phyloP scores from a whole-genome alignment of 2,329 filamentous ascomycete species.

The Trichocomaceae sp. region DNA sequence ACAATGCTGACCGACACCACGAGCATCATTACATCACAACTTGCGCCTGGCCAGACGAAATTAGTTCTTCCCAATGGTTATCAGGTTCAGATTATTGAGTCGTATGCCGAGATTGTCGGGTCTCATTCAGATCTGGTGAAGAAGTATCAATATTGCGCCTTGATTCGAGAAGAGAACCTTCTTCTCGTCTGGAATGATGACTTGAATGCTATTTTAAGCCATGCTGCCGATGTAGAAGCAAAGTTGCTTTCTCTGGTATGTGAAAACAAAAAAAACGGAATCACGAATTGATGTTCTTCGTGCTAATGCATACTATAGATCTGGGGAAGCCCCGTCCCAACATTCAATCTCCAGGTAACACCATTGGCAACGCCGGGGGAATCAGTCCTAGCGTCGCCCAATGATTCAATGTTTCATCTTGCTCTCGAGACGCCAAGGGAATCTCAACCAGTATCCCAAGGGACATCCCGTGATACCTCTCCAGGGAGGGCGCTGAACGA shows the following conservation, averaged over 20 bases:
- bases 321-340: conserved; percentile 15
- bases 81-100: conserved; percentile 43
- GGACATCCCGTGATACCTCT: conserved; percentile 1
- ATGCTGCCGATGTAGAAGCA: conserved; percentile 24
- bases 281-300: background rate
- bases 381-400: conserved; percentile 16
- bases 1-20: conserved; percentile 47
- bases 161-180: conserved; percentile 38
- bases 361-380: conserved; percentile 9
- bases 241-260: conserved; percentile 18
- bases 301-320: conserved; percentile 13
- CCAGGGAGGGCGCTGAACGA: conserved; percentile 13
- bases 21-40: conserved; percentile 38
- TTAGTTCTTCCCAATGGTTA: conserved; percentile 38
- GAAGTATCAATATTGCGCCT: conserved; percentile 40
- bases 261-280: background rate
- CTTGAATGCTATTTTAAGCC: conserved; percentile 35
- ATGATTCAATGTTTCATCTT: conserved; percentile 15
- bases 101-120: conserved; percentile 34
- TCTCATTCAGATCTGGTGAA: conserved; percentile 35
- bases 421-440: conserved; percentile 25
- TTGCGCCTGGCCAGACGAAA: conserved; percentile 39
- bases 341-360: conserved; percentile 10
- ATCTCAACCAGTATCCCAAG: background rate
- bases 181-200: conserved; percentile 43